A percentile compares a stretch with the other conserved stretches of the same genome.
These are phyloP conservation scores for Macrolepiota dolichaula DNA, from an alignment of 768 basidiomycete species.

Conservation along the genomic window DNA sequence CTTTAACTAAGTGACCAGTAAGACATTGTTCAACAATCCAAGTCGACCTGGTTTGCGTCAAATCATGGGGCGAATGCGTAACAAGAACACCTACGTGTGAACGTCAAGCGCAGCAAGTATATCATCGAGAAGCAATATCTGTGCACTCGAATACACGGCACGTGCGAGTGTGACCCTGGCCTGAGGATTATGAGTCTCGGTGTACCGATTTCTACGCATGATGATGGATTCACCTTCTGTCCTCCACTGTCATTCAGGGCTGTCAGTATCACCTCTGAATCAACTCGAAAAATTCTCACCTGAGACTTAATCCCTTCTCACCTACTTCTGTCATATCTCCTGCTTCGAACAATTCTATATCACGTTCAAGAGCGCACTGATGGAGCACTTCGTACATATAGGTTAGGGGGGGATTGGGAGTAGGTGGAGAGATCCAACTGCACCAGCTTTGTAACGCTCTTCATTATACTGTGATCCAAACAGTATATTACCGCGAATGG, in stretches of 20 bases:
- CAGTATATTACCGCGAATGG: slow-evolving; percentile 77
- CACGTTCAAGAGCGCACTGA: slow-evolving; percentile 71
- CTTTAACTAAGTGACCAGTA: slow-evolving; percentile 71
- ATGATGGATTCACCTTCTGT: slow-evolving; percentile 27
- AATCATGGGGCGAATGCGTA: not conserved
- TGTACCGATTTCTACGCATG: not conserved
- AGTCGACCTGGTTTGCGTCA: slow-evolving; percentile 61
- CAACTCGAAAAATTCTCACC: slow-evolving; percentile 14
- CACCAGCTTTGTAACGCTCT: slow-evolving; percentile 64
- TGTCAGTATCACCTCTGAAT: not conserved
- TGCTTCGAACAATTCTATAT: slow-evolving; percentile 65
- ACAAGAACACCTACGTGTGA: slow-evolving; percentile 19
- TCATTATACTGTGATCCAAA: slow-evolving; percentile 79
- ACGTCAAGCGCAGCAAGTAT: slow-evolving; percentile 60
- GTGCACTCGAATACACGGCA: slow-evolving; percentile 46
- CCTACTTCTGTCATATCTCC: slow-evolving; percentile 71
- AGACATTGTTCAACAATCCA: slow-evolving; percentile 84
- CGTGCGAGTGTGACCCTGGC: slow-evolving; percentile 46
- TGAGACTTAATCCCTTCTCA: slow-evolving; percentile 62
- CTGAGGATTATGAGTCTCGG: slow-evolving; percentile 14
- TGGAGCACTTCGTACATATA: slow-evolving; percentile 43
- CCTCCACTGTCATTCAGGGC: slow-evolving; percentile 31
- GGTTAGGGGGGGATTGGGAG: not conserved
- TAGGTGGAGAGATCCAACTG: not conserved
- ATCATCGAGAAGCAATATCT: slow-evolving; percentile 70